Percentiles rank a stretch among this genome's conserved stretches.
Conservation (phyloP, 2,329 filamentous ascomycete species). For the Escovopsis sp. region DNA sequence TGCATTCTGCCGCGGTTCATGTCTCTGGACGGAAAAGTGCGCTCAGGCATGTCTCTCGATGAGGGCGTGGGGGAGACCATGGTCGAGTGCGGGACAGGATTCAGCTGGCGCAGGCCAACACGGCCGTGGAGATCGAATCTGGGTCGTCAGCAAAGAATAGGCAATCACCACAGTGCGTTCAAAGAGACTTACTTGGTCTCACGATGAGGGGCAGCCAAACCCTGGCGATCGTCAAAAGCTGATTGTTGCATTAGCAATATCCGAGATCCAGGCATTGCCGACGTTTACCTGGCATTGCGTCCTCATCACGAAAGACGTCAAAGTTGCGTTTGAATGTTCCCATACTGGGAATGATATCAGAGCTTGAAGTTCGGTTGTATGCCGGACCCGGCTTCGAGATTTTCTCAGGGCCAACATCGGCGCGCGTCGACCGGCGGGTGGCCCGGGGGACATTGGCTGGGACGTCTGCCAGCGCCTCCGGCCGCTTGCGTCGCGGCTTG, state of each 20-base stretch:
- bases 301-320: slow-evolving; percentile 18
- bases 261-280: not conserved
- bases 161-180: too few species aligned
- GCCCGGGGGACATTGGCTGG: slow-evolving; percentile 19
- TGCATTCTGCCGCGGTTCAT: slow-evolving; percentile 8
- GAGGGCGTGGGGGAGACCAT: slow-evolving; percentile 20
- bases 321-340: slow-evolving; percentile 10
- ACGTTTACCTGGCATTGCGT: slow-evolving; percentile 12
- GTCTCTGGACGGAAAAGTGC: slow-evolving; percentile 12
- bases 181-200: slow-evolving; percentile 12
- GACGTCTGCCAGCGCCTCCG: slow-evolving; percentile 18
- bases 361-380: slow-evolving; percentile 5
- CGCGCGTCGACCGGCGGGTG: slow-evolving; percentile 11
- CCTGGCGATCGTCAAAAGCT: slow-evolving; percentile 10
- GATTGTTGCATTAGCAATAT: slow-evolving; percentile 11
- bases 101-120: slow-evolving; percentile 21
- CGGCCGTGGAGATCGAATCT: slow-evolving; percentile 19
- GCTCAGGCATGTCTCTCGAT: slow-evolving; percentile 13
- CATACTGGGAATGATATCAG: slow-evolving; percentile 7
- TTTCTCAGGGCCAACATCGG: slow-evolving; percentile 8
- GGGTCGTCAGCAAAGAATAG: not conserved
- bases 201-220: slow-evolving; percentile 8
- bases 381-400: slow-evolving; percentile 7
- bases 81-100: slow-evolving; percentile 23
- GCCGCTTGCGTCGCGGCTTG: slow-evolving; percentile 17